Base-by-base conservation (phyloP, 441 rosid genomes). In the Pelargonium exstipulatum region DNA sequence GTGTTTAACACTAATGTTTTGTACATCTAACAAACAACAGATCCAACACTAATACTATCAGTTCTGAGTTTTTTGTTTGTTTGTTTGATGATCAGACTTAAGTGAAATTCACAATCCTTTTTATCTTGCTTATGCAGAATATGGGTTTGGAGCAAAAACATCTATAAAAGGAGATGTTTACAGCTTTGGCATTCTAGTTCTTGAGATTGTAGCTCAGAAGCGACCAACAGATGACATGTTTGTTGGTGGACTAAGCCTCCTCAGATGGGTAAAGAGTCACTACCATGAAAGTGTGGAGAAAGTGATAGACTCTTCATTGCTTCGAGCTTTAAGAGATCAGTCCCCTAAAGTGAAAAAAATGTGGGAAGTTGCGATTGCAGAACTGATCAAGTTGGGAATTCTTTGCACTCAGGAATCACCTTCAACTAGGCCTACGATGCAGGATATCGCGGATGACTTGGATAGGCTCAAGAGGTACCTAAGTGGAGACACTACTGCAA, bases 401-500 rank as follows among this genome's bases (percentile, higher is more conserved):
- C 84, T 87, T 16, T 84, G 91, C 82, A 84, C 88, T 0, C 86
- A 80, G 68, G 87, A 83, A 10, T 73, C 80, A 2, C 88, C 86
- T 13, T 80, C 86, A 26, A 73, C 69, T 1, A 78, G 87, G 72
- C 91, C 91, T 5, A 84, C 85, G 13, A 87, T 87, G 91, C 83
- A 82, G 1, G 87, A 84, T 70, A 85, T 79, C 3, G 91, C 88
- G 0, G 85, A 82, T 67, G 86, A 87, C 76, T 70, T 84, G 73
- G 78, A 82, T 65, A 71, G 84, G 48, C 83, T 85, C 64, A 87
- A 84, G 77, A 79, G 88, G 48, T 87, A 80, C 74, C 85, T 87
- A 7, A 46, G 43, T 4, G 91, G 83, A 17, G 85, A 87, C 67
- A 70, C 83, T 2, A 81, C 83, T 40, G 73, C 67, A 14, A 86